Conservation (phyloP, 345 rosid species). For the Camelina sativa region DNA sequence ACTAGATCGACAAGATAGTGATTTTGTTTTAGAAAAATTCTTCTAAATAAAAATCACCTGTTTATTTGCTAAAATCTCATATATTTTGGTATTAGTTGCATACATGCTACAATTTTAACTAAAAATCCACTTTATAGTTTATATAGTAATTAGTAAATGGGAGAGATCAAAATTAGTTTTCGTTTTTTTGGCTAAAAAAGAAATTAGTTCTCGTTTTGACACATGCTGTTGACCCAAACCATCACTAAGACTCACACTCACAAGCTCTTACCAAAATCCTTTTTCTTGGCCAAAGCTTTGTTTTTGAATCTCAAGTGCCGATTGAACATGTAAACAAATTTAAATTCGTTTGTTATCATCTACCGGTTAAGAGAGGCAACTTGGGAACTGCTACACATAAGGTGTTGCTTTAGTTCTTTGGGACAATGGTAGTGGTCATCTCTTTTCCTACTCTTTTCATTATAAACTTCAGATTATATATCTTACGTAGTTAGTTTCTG, state of each 20-base stretch:
- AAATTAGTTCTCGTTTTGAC: too few species aligned
- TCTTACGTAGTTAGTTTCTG: not conserved
- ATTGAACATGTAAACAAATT: too few species aligned
- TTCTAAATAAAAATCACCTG: not conserved
- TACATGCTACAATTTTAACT: not conserved
- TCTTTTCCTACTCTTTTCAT: slow-evolving; percentile 1
- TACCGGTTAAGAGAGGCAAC: too few species aligned
- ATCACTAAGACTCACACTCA: too few species aligned
- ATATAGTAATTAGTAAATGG: not conserved
- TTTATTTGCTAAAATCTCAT: not conserved
- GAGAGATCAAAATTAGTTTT: not conserved
- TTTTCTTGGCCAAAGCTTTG: too few species aligned
- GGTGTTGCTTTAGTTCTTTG: not conserved
- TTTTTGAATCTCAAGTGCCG: too few species aligned
- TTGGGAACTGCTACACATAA: too few species aligned
- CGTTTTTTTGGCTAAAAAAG: too few species aligned
- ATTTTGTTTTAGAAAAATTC: not conserved
- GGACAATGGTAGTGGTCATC: not conserved
- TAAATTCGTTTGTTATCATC: too few species aligned
- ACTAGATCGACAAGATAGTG: slow-evolving; percentile 28
- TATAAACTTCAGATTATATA: not conserved
- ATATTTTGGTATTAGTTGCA: not conserved
- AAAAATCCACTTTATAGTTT: not conserved
- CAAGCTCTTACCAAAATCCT: too few species aligned
- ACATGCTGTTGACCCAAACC: too few species aligned